Evolutionary conservation across 352 stramenopile species (phyloP), one percentile per base, ranked within the genome.

Genomic region (Phytophthora pinifolia): DNA sequence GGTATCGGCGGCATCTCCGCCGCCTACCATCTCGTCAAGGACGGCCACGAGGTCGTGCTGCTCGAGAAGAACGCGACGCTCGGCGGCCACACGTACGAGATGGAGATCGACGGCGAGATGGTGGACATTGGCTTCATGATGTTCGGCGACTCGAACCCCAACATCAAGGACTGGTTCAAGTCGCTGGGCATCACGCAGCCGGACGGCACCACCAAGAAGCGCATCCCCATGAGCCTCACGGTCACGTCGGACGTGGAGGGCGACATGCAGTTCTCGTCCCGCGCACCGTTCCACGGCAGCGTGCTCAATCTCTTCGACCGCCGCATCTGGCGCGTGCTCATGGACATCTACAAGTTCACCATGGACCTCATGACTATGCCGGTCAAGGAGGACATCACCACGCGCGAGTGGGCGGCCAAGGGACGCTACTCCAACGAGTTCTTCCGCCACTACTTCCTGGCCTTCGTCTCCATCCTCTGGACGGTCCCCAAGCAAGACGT

Each of bases 111-210:
- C 67, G 67, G 72, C 56, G 82, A 94, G 60, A 74, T 79, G 46
- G 84, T 94, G 13, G 84, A 94, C 62, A 79, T 94, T 33, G 84
- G 84, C 61, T 94, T 94, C 68, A 94, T 94, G 84, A 94, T 94
- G 84, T 94, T 89, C 46, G 84, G 84, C 20, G 84, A 94, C 63
- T 94, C 84, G 65, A 94, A 94, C 72, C 84, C 84, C 43, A 94
- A 94, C 75, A 94, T 94, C 60, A 94, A 94, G 70, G 78, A 86
- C 47, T 94, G 84, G 84, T 94, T 94, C 67, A 85, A 90, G 70
- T 83, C 74, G 37, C 82, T 94, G 31, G 84, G 84, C 42, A 70
- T 94, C 62, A 94, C 84, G 25, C 65, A 94, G 55, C 76, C 83
- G n/a, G 69, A 94, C 50, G 84, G 84, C 42, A 92, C 84, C 49